Evolutionary conservation across 306 rosid genomes (phyloP).

Genomic region (Trifolium dubium): DNA sequence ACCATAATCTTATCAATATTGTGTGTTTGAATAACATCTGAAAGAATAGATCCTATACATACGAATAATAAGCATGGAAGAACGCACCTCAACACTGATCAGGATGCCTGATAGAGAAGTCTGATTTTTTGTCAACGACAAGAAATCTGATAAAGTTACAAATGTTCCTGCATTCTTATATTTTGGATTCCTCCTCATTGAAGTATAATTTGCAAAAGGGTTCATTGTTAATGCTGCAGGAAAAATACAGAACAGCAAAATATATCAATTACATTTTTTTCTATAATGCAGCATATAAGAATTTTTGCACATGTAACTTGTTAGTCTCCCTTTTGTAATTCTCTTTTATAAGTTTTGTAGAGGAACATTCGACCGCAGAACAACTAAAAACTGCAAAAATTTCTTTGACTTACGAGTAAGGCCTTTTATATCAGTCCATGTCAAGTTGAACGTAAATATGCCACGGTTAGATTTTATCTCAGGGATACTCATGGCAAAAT

Average conservation of each 20-base stretch:
- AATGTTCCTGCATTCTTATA: conserved; percentile 43
- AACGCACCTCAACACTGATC: conserved; percentile 76
- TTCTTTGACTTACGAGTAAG: conserved; percentile 68
- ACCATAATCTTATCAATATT: conserved; percentile 11
- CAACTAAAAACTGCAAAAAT: conserved; percentile 27
- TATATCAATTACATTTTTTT: conserved; percentile 31
- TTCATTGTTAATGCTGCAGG: conserved; percentile 69
- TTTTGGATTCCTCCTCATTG: conserved; percentile 64
- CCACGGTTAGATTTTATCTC: conserved; percentile 60
- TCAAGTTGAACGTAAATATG: conserved; percentile 72
- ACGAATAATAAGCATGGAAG: neutral
- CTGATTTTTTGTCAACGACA: conserved; percentile 68
- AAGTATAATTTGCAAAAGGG: conserved; percentile 34
- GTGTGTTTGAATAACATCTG: conserved; percentile 7
- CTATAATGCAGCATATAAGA: neutral
- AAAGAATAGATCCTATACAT: neutral
- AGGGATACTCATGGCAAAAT: conserved; percentile 46
- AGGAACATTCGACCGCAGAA: conserved; percentile 22
- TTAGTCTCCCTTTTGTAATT: too few relatives aligned
- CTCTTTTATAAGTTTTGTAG: neutral
- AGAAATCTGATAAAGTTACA: conserved; percentile 63
- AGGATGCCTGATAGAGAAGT: conserved; percentile 72
- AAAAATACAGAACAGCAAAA: conserved; percentile 34
- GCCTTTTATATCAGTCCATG: conserved; percentile 63
- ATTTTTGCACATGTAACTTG: too few relatives aligned